Base-by-base conservation (phyloP, 305 asterid genomes). In the Fraxinus paxiana region DNA sequence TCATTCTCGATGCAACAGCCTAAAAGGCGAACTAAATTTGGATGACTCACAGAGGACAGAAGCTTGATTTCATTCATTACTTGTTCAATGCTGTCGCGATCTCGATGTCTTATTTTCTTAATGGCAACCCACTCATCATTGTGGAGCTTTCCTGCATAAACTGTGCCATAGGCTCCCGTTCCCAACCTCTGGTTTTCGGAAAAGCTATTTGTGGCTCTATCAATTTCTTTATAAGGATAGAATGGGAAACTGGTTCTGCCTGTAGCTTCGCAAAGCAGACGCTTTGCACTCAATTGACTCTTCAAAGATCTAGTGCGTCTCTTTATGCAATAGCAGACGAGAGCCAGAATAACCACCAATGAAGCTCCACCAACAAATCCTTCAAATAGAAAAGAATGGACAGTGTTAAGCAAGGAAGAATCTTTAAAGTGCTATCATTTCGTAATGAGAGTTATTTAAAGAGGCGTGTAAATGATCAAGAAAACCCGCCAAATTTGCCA, bases 21-120 rank as follows among this genome's bases (percentile, higher is more conserved):
- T 5, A 96, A 81, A 35, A 96, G 97, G 56, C 98, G 97, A 78
- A 96, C 98, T 9, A 96, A 79, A 75, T 93, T 93, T 7, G 96
- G 97, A 79, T 96, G 99, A 84, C 98, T 92, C 1, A 96, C 97
- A 0, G 98, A 89, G 81, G 98, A 93, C 10, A 96, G 90, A 73
- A 96, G 98, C 88, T 94, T 94, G 88, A 96, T 90, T 80, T 96
- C 99, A 24, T 96, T 96, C 98, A 93, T 91, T 13, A 96, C 98
- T 80, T 96, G 98, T 34, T 92, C 98, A 6, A 86, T 78, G 35
- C 97, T 89, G 24, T 96, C 97, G 1, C 85, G 90, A 69, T 94
- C 98, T 0, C 88, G 91, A 46, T 91, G 88, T 70, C 93, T 87
- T 46, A 94, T 88, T 56, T 90, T 94, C 83, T 96, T 94, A 78